phyloP scores from a whole-genome alignment of 2,329 filamentous ascomycete species.

The Aureobasidium musti region DNA sequence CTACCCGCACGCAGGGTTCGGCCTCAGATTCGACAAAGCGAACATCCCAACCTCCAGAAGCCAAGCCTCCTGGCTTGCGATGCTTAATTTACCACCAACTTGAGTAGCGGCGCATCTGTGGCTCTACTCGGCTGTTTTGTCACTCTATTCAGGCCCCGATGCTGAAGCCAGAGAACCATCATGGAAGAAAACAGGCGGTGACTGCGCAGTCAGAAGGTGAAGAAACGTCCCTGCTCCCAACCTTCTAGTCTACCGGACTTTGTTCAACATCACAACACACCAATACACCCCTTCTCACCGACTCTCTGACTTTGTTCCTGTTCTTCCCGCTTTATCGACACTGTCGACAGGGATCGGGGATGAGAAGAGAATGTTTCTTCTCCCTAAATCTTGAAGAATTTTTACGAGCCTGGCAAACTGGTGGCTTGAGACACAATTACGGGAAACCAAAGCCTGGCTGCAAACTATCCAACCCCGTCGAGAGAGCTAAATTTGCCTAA shows the following conservation, averaged over 20 bases:
- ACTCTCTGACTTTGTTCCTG: constrained; percentile 5
- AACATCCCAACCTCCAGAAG: constrained; percentile 19
- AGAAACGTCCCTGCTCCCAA: constrained; percentile 23
- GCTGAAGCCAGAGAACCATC: neutral
- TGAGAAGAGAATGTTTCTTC: neutral
- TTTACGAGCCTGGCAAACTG: neutral
- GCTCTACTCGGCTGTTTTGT: constrained; percentile 12
- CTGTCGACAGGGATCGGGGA: neutral
- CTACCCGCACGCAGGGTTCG: constrained; percentile 28
- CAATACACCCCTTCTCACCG: constrained; percentile 24
- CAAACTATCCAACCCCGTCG: constrained; percentile 10
- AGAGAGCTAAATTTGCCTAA: constrained; percentile 17
- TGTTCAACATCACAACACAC: constrained; percentile 20
- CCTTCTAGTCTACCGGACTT: constrained; percentile 25
- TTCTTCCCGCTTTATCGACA: neutral
- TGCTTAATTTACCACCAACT: constrained; percentile 29
- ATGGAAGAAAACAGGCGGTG: constrained; percentile 3
- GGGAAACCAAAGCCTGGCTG: constrained; percentile 23
- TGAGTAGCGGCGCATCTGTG: constrained; percentile 21
- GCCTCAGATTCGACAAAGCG: neutral
- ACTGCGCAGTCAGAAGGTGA: constrained; percentile 1
- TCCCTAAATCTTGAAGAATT: constrained; percentile 10
- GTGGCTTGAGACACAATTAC: constrained; percentile 26
- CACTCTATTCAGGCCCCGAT: neutral
- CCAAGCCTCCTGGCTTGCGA: constrained; percentile 25